A percentile compares a stretch with the other conserved stretches of the same genome.
phyloP scores from a whole-genome alignment of 805 yeast species.

The Ogataea sp. region DNA sequence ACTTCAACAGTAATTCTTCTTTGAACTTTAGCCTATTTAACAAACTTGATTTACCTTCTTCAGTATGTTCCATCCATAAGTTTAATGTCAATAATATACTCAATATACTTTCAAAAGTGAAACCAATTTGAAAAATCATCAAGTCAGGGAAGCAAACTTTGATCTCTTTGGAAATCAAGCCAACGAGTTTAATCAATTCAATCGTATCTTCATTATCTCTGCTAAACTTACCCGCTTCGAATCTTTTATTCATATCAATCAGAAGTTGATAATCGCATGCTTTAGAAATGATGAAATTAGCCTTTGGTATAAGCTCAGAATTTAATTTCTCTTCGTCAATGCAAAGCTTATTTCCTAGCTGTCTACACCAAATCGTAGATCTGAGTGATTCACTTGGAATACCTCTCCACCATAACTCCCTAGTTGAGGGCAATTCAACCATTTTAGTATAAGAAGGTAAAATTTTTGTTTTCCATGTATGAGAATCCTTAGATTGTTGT shows the following conservation, averaged over 20 bases:
- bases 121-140: constrained; percentile 21
- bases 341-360: constrained; percentile 27
- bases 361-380: constrained; percentile 41
- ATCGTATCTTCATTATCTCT: constrained; percentile 5
- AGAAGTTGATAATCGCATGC: constrained; percentile 23
- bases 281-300: constrained; percentile 14
- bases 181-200: constrained; percentile 12
- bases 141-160: constrained; percentile 21
- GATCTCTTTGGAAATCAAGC: constrained; percentile 14
- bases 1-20: neutral
- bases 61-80: constrained; percentile 1
- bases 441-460: constrained; percentile 27
- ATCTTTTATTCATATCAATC: constrained; percentile 6
- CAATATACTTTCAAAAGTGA: constrained; percentile 20
- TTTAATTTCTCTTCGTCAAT: constrained; percentile 11
- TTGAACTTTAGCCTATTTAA: neutral
- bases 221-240: constrained; percentile 4
- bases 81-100: constrained; percentile 15
- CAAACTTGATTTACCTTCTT: neutral
- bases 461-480: constrained; percentile 33
- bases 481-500: constrained; percentile 28
- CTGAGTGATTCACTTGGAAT: constrained; percentile 36
- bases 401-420: constrained; percentile 59
- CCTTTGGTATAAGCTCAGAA: constrained; percentile 1
- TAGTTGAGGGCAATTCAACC: constrained; percentile 29